Evolutionary conservation across 169 alveolate species (phyloP).

Genomic region (Cryptosporidium tyzzeri): DNA sequence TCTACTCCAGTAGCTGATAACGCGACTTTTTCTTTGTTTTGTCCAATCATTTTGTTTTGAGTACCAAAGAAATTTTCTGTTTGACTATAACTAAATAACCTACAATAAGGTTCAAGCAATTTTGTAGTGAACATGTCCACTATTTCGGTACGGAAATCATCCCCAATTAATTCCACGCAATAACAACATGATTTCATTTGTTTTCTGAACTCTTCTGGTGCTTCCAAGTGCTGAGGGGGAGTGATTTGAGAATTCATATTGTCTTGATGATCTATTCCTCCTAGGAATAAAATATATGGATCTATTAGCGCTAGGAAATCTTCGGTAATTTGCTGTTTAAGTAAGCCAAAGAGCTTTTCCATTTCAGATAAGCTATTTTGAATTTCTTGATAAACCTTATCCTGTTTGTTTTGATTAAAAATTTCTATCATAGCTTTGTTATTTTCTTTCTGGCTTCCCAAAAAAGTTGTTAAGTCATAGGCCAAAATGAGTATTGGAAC

Average conservation of each 20-base stretch:
- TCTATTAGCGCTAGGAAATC: constrained; percentile 52
- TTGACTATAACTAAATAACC: constrained; percentile 17
- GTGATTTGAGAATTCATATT: background rate
- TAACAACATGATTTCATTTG: constrained; percentile 72
- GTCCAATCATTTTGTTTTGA: constrained; percentile 1
- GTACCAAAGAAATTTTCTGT: constrained; percentile 25
- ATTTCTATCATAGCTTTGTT: background rate
- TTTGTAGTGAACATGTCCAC: constrained; percentile 33
- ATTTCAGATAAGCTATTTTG: background rate
- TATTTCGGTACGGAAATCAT: constrained; percentile 33
- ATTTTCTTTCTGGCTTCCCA: background rate
- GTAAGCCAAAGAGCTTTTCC: background rate
- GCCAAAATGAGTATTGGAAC: constrained; percentile 12
- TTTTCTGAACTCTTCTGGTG: constrained; percentile 47
- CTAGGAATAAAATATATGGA: constrained; percentile 46
- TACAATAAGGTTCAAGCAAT: constrained; percentile 39
- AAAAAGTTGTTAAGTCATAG: background rate
- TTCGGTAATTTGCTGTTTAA: constrained; percentile 55
- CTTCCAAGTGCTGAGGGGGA: constrained; percentile 46
- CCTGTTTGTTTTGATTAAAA: background rate
- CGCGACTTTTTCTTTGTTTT: background rate
- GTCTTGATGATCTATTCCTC: constrained; percentile 18
- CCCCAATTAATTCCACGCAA: constrained; percentile 51
- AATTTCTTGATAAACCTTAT: constrained; percentile 4
- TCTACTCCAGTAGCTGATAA: constrained; percentile 24